phyloP scores from a whole-genome alignment of 1,284 basidiomycete species.

The Cerrena zonata region DNA sequence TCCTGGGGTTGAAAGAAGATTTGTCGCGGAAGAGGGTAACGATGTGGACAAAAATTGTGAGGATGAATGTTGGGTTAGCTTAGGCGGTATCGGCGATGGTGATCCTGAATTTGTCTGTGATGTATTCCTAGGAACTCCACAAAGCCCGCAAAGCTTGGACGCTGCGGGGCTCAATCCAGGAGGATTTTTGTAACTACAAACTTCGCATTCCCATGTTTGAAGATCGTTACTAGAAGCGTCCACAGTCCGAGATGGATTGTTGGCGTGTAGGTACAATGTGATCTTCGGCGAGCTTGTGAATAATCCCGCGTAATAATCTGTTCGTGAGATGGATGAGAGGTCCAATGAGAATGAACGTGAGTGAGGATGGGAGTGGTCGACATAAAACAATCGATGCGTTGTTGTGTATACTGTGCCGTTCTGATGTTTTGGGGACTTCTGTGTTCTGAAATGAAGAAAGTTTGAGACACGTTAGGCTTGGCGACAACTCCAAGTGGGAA shows the following conservation, averaged over 20 bases:
- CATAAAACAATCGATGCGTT: slow-evolving; percentile 80
- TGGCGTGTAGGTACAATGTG: slow-evolving; percentile 60
- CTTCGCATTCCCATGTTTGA: slow-evolving; percentile 76
- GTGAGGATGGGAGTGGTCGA: slow-evolving; percentile 51
- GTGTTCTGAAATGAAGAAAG: slow-evolving; percentile 46
- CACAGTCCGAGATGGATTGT: slow-evolving; percentile 12
- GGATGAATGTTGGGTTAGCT: slow-evolving; percentile 21
- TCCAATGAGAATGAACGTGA: slow-evolving; percentile 57
- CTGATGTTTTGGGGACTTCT: slow-evolving; percentile 74
- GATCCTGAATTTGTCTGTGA: slow-evolving; percentile 13
- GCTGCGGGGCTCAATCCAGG: slow-evolving; percentile 60
- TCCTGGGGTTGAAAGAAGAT: slow-evolving; percentile 12
- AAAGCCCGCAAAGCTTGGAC: slow-evolving; percentile 63
- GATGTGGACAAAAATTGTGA: slow-evolving; percentile 28
- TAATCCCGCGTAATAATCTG: slow-evolving; percentile 88
- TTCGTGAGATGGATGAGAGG: slow-evolving; percentile 66
- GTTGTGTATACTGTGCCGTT: slow-evolving; percentile 73
- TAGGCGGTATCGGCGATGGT: slow-evolving; percentile 20
- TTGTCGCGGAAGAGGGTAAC: slow-evolving; percentile 30
- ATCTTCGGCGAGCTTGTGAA: slow-evolving; percentile 89
- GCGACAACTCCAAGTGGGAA: no score
- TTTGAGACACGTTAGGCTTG: no score
- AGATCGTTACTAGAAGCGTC: slow-evolving; percentile 20
- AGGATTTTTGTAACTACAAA: slow-evolving; percentile 79
- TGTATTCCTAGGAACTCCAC: slow-evolving; percentile 60